phyloP scores from a whole-genome alignment of 108 stramenopile genomes.

The Cyclostephanos invisitatus region DNA sequence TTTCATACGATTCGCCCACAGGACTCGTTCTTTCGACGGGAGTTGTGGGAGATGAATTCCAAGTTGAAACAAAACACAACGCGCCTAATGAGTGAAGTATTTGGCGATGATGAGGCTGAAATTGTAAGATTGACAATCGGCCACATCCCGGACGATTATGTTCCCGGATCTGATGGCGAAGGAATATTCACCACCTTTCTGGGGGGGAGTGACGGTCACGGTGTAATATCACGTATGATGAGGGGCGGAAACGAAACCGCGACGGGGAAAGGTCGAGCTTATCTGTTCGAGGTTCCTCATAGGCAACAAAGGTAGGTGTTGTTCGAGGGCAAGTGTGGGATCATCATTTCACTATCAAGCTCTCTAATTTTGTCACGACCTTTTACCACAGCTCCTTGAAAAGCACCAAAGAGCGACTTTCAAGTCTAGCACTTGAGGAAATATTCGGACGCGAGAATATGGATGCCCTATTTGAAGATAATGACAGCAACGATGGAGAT shows the following conservation, averaged over 20 bases:
- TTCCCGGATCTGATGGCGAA: conserved; percentile 1
- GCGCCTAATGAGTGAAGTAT: conserved; percentile 21
- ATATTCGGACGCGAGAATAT: conserved; percentile 52
- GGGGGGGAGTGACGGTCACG: conserved; percentile 39
- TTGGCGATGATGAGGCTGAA: conserved; percentile 33
- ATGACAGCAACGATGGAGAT: not conserved
- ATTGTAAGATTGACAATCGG: conserved; percentile 44
- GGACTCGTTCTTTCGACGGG: conserved; percentile 24
- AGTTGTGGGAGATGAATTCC: conserved; percentile 26
- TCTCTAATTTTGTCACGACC: conserved; percentile 16
- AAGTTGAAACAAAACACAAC: conserved; percentile 13
- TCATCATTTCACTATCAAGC: not conserved
- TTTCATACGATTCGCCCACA: conserved; percentile 27
- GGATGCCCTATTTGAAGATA: conserved; percentile 29
- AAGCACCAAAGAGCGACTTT: conserved; percentile 51
- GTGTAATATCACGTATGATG: conserved; percentile 44
- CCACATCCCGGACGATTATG: conserved; percentile 13
- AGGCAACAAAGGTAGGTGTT: conserved; percentile 9
- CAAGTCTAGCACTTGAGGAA: conserved; percentile 67
- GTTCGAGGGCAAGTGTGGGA: not conserved
- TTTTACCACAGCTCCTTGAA: conserved; percentile 14
- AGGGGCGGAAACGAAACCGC: not conserved
- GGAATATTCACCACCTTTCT: conserved; percentile 16
- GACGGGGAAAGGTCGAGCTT: conserved; percentile 14
- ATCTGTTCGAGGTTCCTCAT: conserved; percentile 45